These are phyloP conservation scores for Spinellus fusiger DNA, from an alignment of 192 early-diverging fungal genomes.

Conservation along the genomic window DNA sequence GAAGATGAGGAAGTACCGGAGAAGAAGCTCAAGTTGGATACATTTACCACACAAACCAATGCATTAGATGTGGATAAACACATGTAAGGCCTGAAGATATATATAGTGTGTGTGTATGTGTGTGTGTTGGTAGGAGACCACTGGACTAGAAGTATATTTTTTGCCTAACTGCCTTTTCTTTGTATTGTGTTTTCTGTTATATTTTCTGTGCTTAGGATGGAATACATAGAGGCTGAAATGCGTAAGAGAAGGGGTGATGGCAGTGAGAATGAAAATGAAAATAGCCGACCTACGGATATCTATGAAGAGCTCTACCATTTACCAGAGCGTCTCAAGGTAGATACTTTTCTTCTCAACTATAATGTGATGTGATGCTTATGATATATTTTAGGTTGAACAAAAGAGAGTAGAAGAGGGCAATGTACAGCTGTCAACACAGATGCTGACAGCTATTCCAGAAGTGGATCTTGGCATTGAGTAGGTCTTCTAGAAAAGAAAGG, in stretches of 20 bases:
- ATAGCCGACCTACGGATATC: constrained; percentile 34
- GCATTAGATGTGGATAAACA: constrained; percentile 73
- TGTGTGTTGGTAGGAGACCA: too few relatives aligned
- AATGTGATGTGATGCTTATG: constrained; percentile 11
- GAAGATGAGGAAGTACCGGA: constrained; percentile 32
- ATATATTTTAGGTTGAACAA: constrained; percentile 45
- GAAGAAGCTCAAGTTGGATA: constrained; percentile 45
- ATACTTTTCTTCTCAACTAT: neutral
- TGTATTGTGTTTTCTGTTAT: too few relatives aligned
- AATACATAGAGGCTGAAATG: constrained; percentile 78
- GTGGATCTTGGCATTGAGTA: constrained; percentile 82
- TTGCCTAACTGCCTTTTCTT: too few relatives aligned
- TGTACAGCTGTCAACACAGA: constrained; percentile 76
- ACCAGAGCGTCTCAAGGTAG: constrained; percentile 55
- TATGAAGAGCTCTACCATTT: constrained; percentile 63
- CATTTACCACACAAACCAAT: constrained; percentile 74
- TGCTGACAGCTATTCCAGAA: constrained; percentile 90
- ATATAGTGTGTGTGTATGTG: constrained; percentile 5
- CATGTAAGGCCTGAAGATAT: constrained; percentile 41
- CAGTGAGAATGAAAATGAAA: constrained; percentile 22
- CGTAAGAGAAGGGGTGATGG: constrained; percentile 49
- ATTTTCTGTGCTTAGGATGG: constrained; percentile 47
- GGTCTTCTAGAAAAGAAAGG: constrained; percentile 2
- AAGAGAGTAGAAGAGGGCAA: constrained; percentile 78
- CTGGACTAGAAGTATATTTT: too few relatives aligned